Conservation (phyloP, 2,329 filamentous ascomycete genomes). For the Alternaria atra region DNA sequence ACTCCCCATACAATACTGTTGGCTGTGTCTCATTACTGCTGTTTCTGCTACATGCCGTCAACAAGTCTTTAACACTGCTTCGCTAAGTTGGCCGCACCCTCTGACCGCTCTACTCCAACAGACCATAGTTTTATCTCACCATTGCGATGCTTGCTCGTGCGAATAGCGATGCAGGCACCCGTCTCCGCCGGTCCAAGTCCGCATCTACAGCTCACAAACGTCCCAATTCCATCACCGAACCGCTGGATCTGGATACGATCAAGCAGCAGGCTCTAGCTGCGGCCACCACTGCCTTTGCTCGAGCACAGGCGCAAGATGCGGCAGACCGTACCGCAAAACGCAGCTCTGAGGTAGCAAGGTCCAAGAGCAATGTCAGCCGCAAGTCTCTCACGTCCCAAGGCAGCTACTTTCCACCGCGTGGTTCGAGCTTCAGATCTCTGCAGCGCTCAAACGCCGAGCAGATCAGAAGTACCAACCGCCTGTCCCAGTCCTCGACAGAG, state of each 20-base stretch:
- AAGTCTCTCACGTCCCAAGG: slow-evolving; percentile 46
- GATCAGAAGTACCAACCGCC: slow-evolving; percentile 17
- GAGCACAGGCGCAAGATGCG: slow-evolving; percentile 39
- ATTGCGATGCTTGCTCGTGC: slow-evolving; percentile 46
- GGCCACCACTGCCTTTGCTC: slow-evolving; percentile 47
- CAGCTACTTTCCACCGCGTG: slow-evolving; percentile 49
- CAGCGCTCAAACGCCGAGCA: slow-evolving; percentile 26
- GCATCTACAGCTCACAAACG: slow-evolving; percentile 42
- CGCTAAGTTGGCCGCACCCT: slow-evolving; percentile 27
- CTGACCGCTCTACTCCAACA: slow-evolving; percentile 29
- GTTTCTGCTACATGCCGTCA: slow-evolving; percentile 27
- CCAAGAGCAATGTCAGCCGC: slow-evolving; percentile 48
- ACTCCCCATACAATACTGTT: slow-evolving; percentile 1
- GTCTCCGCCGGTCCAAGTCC: slow-evolving; percentile 51
- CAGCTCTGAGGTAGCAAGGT: slow-evolving; percentile 34
- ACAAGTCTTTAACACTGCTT: slow-evolving; percentile 33
- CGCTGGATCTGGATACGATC: slow-evolving; percentile 37
- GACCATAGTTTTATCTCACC: slow-evolving; percentile 26
- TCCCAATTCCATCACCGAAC: slow-evolving; percentile 24
- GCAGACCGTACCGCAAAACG: slow-evolving; percentile 22
- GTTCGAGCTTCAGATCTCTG: slow-evolving; percentile 39
- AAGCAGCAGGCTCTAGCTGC: slow-evolving; percentile 51
- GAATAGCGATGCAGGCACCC: slow-evolving; percentile 48
- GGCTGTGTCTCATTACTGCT: slow-evolving; percentile 11
- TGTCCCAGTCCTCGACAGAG: slow-evolving; percentile 18